Evolutionary conservation across 805 yeast genomes (phyloP).

Genomic region (Hanseniaspora meyeri): DNA sequence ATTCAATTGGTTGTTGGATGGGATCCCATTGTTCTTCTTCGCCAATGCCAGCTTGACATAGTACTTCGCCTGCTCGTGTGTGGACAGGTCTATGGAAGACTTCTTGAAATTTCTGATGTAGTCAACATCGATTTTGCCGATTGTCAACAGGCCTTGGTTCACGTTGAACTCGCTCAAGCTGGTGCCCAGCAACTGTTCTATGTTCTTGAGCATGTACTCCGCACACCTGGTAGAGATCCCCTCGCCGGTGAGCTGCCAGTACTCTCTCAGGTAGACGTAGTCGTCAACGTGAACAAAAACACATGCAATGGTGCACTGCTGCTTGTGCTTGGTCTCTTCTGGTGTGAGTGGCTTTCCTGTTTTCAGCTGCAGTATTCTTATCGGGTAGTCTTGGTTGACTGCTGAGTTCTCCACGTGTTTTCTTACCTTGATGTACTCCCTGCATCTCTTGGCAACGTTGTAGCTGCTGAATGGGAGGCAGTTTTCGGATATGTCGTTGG

Average conservation of each 20-base stretch:
- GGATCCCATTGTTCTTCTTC: not conserved
- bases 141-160: not conserved
- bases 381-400: slow-evolving; percentile 18
- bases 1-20: not conserved
- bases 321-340: slow-evolving; percentile 45
- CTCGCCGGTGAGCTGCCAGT: slow-evolving; percentile 97
- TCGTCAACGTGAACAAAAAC: slow-evolving; percentile 60
- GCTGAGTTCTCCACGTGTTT: slow-evolving; percentile 20
- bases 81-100: slow-evolving; percentile 41
- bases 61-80: slow-evolving; percentile 60
- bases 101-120: slow-evolving; percentile 22
- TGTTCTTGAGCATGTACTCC: slow-evolving; percentile 63
- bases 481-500: slow-evolving; percentile 17
- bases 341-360: slow-evolving; percentile 53
- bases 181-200: slow-evolving; percentile 20
- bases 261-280: slow-evolving; percentile 58
- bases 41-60: slow-evolving; percentile 39
- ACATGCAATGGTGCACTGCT: slow-evolving; percentile 60
- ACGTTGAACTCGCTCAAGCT: not conserved
- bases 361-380: slow-evolving; percentile 60
- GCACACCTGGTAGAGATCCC: slow-evolving; percentile 87
- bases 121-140: not conserved
- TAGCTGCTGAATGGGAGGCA: slow-evolving; percentile 69
- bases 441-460: slow-evolving; percentile 67
- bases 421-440: slow-evolving; percentile 55